These are phyloP conservation scores for Cruciata laevipes DNA, from an alignment of 257 asterid species.

Conservation along the genomic window DNA sequence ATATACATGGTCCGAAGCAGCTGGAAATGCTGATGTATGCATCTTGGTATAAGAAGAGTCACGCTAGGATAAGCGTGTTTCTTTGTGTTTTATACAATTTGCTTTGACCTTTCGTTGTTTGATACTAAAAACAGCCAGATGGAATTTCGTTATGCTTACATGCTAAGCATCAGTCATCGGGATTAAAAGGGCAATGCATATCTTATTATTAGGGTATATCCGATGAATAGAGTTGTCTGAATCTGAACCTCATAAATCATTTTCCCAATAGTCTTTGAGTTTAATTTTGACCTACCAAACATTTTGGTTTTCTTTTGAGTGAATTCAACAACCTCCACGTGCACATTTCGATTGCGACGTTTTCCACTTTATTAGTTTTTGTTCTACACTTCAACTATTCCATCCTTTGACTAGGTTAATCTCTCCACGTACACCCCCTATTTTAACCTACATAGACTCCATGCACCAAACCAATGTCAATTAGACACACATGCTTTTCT, in stretches of 20 bases:
- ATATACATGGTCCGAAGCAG: too few species aligned
- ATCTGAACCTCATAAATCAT: slow-evolving; percentile 15
- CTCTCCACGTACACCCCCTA: background rate
- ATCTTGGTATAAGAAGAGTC: background rate
- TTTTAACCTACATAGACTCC: background rate
- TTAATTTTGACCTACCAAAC: slow-evolving; percentile 30
- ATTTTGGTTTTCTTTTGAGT: background rate
- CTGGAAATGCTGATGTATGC: too few species aligned
- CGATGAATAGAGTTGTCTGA: slow-evolving; percentile 22
- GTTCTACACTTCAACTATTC: slow-evolving; percentile 6
- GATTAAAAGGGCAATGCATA: background rate
- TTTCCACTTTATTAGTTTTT: background rate
- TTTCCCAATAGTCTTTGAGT: background rate
- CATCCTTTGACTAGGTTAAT: slow-evolving; percentile 20
- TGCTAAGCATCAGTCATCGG: background rate
- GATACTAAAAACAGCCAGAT: background rate
- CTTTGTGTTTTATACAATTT: background rate
- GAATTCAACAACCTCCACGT: slow-evolving; percentile 22
- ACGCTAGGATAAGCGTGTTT: background rate
- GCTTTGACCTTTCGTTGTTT: background rate
- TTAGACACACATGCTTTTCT: background rate
- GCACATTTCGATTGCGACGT: slow-evolving; percentile 11
- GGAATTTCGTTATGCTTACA: background rate
- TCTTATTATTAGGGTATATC: slow-evolving; percentile 1
- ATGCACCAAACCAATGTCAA: slow-evolving; percentile 3